Base-by-base conservation (phyloP, 768 basidiomycete genomes). In the Crepidotus variabilis region DNA sequence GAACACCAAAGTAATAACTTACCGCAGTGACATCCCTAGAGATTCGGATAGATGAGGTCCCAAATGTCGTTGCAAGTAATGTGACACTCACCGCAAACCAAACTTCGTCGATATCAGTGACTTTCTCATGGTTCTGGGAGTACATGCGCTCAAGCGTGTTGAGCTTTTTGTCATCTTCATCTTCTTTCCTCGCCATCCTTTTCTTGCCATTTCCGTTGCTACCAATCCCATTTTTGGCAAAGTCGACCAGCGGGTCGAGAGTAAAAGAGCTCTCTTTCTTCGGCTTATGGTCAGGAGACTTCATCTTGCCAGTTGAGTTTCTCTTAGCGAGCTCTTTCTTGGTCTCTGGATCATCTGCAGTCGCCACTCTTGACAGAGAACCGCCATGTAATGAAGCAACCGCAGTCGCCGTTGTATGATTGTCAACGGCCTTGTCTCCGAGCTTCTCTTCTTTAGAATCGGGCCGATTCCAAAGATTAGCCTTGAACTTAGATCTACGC, bases 401-500 rank as follows among this genome's bases (percentile, higher is more conserved):
- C 32, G 39, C 43, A 2, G 6, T 23, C 13, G 21, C 24, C n/a
- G 8, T 13, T n/a, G 5, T 1, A 6, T n/a, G 18, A 18, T 20
- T n/a, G 16, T 6, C 23, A n/a, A 21, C 10, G 8, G n/a, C 2
- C 1, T n/a, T 9, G 6, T 46, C 47, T 10, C 74, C 71, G 5
- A 73, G 59, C 16, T 62, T 60, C 23, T 62, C 53, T 55, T 74
- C 73, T 1, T 61, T 47, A 0, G 23, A n/a, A 11, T 60, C 72
- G 1, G 72, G 75, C 21, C 71, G 65, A 56, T 79, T 75, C 78
- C 78, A 83, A 0, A 77, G 63, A 57, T 81, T 81, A 2, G 78
- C 74, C 57, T 84, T 80, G 66, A 85, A 86, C 66, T 84, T 85
- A 52, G 80, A 73, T 1, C 85, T 77, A 5, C 74, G 78, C 54